These are phyloP conservation scores for Neurospora sp. DNA, from an alignment of 495 filamentous ascomycete species.

Conservation along the genomic window DNA sequence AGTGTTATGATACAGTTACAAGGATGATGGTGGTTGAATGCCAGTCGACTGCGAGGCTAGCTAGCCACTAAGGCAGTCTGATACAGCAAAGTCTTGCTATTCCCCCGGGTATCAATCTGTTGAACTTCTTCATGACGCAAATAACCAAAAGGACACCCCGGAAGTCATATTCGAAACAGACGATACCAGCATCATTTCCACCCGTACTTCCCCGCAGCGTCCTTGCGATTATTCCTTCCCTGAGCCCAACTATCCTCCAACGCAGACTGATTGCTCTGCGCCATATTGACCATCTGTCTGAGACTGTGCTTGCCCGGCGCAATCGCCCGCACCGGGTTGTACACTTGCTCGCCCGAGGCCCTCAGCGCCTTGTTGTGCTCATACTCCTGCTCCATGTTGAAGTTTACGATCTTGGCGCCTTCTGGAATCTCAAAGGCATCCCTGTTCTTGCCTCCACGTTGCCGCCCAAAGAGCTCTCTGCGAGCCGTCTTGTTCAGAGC, in stretches of 20 bases:
- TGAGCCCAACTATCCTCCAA: constrained; percentile 82
- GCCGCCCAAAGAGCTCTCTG: constrained; percentile 68
- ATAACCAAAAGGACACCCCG: neutral
- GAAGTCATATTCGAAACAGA: constrained; percentile 15
- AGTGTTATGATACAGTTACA: neutral
- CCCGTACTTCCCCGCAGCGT: constrained; percentile 74
- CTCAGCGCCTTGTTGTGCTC: constrained; percentile 67
- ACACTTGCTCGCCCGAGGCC: constrained; percentile 54
- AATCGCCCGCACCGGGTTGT: constrained; percentile 75
- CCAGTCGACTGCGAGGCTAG: neutral
- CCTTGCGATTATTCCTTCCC: constrained; percentile 61
- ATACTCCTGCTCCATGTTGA: constrained; percentile 84
- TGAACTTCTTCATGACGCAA: neutral
- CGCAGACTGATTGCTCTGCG: constrained; percentile 65
- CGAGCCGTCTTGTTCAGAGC: constrained; percentile 62
- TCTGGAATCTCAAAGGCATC: constrained; percentile 20
- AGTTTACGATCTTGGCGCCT: constrained; percentile 51
- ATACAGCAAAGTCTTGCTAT: neutral
- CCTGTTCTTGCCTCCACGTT: constrained; percentile 19
- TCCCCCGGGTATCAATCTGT: neutral
- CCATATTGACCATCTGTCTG: constrained; percentile 76
- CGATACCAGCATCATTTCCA: constrained; percentile 31
- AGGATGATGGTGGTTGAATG: neutral
- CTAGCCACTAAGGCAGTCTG: too few relatives aligned
- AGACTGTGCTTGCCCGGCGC: constrained; percentile 83